Percentiles rank a stretch among this genome's conserved stretches.
Evolutionary conservation across 2,329 filamentous ascomycete genomes (phyloP).

Genomic region (Coniochaeta ligniaria): DNA sequence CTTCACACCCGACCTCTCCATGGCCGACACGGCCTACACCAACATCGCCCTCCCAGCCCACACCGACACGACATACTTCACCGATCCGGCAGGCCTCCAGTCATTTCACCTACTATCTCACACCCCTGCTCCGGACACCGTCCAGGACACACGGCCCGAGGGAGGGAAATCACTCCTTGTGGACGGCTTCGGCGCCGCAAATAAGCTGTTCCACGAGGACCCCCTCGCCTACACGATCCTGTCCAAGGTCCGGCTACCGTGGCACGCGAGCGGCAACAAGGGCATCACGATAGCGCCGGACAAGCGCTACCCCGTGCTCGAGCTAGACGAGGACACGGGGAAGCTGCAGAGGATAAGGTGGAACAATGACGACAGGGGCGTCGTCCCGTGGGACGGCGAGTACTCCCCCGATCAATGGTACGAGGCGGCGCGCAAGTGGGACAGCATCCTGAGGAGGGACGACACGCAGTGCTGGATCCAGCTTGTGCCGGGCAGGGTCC

Average conservation of each 20-base stretch:
- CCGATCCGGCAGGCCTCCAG: constrained; percentile 83
- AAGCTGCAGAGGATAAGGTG: constrained; percentile 62
- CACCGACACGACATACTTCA: constrained; percentile 95
- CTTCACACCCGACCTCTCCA: constrained; percentile 81
- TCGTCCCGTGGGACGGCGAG: constrained; percentile 47
- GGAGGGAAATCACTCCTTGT: constrained; percentile 79
- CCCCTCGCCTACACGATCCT: constrained; percentile 52
- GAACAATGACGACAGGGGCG: constrained; percentile 87
- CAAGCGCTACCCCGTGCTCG: constrained; percentile 63
- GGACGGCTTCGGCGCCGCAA: constrained; percentile 74
- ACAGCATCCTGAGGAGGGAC: constrained; percentile 57
- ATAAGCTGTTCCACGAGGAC: constrained; percentile 46
- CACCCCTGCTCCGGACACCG: constrained; percentile 32
- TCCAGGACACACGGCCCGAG: constrained; percentile 9
- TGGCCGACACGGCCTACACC: constrained; percentile 89
- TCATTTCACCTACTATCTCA: constrained; percentile 89
- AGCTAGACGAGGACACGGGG: constrained; percentile 33
- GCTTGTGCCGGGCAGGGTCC: constrained; percentile 66
- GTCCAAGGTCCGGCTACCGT: constrained; percentile 51
- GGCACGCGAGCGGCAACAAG: constrained; percentile 84
- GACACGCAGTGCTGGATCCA: constrained; percentile 73
- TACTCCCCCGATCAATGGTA: constrained; percentile 63
- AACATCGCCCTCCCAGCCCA: constrained; percentile 75
- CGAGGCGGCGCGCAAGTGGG: constrained; percentile 66
- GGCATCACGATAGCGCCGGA: constrained; percentile 75